phyloP scores from a whole-genome alignment of 225 moss, liverwort and hornwort species.

The Climacium dendroides region DNA sequence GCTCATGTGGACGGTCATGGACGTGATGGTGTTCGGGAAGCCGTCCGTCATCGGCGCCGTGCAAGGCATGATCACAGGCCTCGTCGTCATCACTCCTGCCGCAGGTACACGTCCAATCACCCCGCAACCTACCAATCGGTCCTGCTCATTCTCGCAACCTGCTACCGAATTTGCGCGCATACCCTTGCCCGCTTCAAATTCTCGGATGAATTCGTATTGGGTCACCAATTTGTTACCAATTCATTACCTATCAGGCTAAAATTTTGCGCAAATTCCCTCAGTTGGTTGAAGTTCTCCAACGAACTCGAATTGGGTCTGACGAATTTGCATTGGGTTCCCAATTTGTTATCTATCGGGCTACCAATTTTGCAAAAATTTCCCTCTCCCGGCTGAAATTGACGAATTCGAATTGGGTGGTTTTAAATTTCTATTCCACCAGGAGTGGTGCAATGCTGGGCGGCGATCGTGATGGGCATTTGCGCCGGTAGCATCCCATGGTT shows the following conservation, averaged over 20 bases:
- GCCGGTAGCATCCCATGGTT: constrained; percentile 41
- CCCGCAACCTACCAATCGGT: no score
- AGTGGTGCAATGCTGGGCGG: constrained; percentile 39
- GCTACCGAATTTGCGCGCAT: no score
- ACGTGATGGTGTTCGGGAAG: constrained; percentile 42
- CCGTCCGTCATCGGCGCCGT: constrained; percentile 48
- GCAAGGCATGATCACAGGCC: constrained; percentile 52
- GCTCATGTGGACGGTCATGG: constrained; percentile 32
- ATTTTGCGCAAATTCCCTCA: not conserved
- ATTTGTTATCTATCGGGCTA: not conserved
- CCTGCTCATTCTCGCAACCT: not conserved
- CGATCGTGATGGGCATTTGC: constrained; percentile 28
- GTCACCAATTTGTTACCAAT: not conserved
- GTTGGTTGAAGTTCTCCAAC: not conserved
- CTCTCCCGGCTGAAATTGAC: not conserved
- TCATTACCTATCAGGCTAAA: not conserved
- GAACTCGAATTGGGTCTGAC: not conserved
- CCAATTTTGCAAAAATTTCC: not conserved
- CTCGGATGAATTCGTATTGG: not conserved
- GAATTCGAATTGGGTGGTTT: not conserved
- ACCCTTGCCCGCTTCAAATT: not conserved
- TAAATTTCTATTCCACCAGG: not conserved
- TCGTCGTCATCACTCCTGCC: constrained; percentile 46
- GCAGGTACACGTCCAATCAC: not conserved
- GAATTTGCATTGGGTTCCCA: not conserved